Evolutionary conservation across 2,329 filamentous ascomycete genomes (phyloP).

Genomic region (Karstenula rhodostoma): DNA sequence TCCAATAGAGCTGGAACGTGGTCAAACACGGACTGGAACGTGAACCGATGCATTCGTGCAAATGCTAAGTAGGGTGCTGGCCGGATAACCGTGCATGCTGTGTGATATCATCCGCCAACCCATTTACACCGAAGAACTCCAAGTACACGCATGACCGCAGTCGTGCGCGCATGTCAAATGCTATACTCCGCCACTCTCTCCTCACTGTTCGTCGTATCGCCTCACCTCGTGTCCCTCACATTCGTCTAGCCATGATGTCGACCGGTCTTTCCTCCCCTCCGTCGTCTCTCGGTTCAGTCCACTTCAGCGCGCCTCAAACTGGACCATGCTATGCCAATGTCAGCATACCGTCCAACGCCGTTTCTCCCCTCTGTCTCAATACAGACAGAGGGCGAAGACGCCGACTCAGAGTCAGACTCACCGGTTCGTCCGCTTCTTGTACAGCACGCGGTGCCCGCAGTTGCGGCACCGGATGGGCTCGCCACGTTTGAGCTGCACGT

Average conservation of each 20-base stretch:
- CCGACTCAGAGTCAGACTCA: conserved; percentile 61
- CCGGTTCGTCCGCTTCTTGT: conserved; percentile 98
- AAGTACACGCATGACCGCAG: neutral
- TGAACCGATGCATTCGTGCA: neutral
- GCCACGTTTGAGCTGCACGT: conserved; percentile 76
- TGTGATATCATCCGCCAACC: neutral
- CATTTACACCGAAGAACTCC: conserved; percentile 13
- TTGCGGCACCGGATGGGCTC: conserved; percentile 88
- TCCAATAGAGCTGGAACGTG: neutral
- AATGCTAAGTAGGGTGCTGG: neutral
- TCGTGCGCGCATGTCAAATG: neutral
- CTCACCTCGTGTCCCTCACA: neutral
- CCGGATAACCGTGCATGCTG: neutral
- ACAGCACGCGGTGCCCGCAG: conserved; percentile 93
- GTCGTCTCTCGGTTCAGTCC: neutral
- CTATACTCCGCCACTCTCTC: neutral
- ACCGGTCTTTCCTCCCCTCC: neutral
- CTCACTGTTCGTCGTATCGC: neutral
- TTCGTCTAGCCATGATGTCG: too few species aligned
- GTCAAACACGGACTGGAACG: neutral
- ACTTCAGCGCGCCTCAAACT: conserved; percentile 87
- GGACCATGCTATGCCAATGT: conserved; percentile 75
- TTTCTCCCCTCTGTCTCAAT: neutral
- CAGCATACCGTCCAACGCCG: conserved; percentile 21
- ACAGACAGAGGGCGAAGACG: too few species aligned